Conservation (phyloP, 192 early-diverging fungal species). For the Backusella liffmaniae region DNA sequence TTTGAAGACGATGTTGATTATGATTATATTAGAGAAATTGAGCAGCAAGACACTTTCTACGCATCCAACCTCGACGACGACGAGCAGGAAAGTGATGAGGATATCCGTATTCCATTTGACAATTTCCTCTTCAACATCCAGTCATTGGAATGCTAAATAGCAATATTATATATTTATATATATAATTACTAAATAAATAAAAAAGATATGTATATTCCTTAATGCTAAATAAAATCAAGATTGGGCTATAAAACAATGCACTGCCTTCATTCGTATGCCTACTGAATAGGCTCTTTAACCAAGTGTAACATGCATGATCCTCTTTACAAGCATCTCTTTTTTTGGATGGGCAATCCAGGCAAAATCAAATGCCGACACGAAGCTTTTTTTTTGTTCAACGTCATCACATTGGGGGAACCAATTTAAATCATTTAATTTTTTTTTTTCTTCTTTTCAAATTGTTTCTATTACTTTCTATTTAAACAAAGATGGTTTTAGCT, state of each 20-base stretch:
- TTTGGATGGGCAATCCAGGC: no score
- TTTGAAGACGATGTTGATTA: neutral
- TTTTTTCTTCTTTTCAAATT: neutral
- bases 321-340: no score
- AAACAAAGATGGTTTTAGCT: constrained; percentile 73
- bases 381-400: neutral
- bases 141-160: neutral
- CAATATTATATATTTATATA: no score
- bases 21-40: neutral
- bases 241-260: no score
- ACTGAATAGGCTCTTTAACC: no score
- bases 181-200: neutral
- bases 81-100: neutral
- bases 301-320: no score
- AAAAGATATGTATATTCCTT: neutral
- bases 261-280: no score
- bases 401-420: neutral
- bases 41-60: neutral
- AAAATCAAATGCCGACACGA: neutral
- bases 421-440: neutral
- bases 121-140: neutral
- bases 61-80: neutral
- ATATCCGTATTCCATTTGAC: neutral
- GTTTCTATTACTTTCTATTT: neutral
- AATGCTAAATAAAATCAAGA: no score